phyloP scores from a whole-genome alignment of 2,329 filamentous ascomycete species.

The Sporothrix brasiliensis region DNA sequence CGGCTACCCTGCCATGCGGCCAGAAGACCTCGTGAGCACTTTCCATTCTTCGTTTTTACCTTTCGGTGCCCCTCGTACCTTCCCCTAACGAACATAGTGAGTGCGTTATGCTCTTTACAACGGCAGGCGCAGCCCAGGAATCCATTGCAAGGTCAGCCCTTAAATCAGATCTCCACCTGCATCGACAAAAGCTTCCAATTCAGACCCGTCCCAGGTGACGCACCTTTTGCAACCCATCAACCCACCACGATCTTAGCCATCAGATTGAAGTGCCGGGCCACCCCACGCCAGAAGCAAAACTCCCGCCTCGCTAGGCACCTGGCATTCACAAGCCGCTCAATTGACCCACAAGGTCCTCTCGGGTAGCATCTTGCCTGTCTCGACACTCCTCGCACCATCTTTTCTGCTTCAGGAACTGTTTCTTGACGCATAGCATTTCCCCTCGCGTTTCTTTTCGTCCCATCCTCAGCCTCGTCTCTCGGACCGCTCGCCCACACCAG shows the following conservation, averaged over 20 bases:
- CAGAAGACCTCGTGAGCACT: not conserved
- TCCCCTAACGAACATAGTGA: not conserved
- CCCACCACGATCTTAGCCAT: conserved; percentile 13
- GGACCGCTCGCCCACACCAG: not conserved
- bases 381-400: conserved; percentile 21
- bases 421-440: too few relatives aligned
- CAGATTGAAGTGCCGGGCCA: not conserved
- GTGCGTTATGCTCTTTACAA: not conserved
- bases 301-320: not conserved
- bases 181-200: conserved; percentile 2
- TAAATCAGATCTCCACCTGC: conserved; percentile 9
- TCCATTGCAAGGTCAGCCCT: not conserved
- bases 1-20: conserved; percentile 6
- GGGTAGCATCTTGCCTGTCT: not conserved
- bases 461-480: not conserved
- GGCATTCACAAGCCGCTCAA: not conserved
- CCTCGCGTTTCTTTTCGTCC: not conserved
- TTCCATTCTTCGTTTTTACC: not conserved
- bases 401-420: not conserved
- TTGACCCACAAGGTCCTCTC: conserved; percentile 1
- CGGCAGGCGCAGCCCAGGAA: conserved; percentile 11
- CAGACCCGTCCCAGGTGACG: not conserved
- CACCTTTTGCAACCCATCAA: not conserved
- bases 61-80: conserved; percentile 1
- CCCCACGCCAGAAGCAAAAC: not conserved